Percentiles rank a stretch among this genome's conserved stretches.
These are phyloP conservation scores for Puccinia triticina DNA, from an alignment of 1,284 basidiomycete species.

Conservation along the genomic window DNA sequence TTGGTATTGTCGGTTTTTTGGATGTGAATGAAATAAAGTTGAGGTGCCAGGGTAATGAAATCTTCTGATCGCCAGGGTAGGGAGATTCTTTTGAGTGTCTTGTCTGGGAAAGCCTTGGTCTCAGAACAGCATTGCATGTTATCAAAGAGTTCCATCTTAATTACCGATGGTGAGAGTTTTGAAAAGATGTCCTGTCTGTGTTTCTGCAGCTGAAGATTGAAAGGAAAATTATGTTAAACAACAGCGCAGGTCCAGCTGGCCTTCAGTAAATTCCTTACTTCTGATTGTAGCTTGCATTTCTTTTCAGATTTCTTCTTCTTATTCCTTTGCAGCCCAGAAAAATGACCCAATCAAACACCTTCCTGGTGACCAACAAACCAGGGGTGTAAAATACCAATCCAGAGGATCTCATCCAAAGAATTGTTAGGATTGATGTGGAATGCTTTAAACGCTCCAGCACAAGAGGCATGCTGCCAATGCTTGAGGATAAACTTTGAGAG, in stretches of 20 bases:
- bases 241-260: background rate
- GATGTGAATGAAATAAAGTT: background rate
- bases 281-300: constrained; percentile 4
- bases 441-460: background rate
- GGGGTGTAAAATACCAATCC: background rate
- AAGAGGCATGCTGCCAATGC: background rate
- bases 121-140: constrained; percentile 10
- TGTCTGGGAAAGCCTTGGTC: background rate
- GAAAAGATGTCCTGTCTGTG: background rate
- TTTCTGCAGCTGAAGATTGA: background rate
- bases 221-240: no score
- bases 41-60: background rate
- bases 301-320: constrained; percentile 5
- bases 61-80: background rate
- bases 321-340: background rate
- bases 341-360: background rate
- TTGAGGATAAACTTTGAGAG: constrained; percentile 16
- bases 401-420: background rate
- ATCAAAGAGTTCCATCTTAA: constrained; percentile 10
- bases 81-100: background rate
- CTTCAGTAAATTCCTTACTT: background rate
- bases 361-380: background rate
- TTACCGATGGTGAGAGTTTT: background rate
- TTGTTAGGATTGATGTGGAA: constrained; percentile 10
- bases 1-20: background rate